Percentiles rank a stretch among this genome's conserved stretches.
These are phyloP conservation scores for Epichloe amarillans DNA, from an alignment of 2,329 filamentous ascomycete genomes.

Conservation along the genomic window DNA sequence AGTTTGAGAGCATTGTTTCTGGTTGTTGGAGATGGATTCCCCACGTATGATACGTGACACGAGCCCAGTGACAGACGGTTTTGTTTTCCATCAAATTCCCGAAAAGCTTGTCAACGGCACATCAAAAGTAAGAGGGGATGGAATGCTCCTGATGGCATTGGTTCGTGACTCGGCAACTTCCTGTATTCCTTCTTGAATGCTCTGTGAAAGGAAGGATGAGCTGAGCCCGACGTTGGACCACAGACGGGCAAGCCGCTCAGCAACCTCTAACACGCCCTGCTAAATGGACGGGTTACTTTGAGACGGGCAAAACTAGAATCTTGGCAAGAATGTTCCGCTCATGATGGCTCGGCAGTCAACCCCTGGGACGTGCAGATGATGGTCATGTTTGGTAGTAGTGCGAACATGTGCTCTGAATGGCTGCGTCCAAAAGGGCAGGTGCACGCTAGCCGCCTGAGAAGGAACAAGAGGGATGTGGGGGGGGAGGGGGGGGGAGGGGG, in stretches of 20 bases:
- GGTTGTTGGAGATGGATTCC: background rate
- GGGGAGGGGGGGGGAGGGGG: no score
- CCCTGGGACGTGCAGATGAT: background rate
- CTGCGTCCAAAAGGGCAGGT: background rate
- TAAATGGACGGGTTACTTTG: no score
- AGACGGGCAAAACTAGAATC: no score
- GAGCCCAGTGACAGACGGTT: background rate
- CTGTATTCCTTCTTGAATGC: background rate
- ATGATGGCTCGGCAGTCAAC: background rate
- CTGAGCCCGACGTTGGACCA: background rate
- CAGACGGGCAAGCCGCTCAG: background rate
- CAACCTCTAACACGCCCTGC: no score
- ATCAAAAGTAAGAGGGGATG: no score
- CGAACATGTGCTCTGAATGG: background rate
- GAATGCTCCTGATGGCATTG: no score
- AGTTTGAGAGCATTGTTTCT: background rate
- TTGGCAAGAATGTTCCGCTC: background rate
- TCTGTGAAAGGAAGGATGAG: background rate
- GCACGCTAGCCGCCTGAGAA: background rate
- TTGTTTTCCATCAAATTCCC: no score
- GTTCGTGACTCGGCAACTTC: no score
- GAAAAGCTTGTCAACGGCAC: no score
- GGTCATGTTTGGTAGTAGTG: background rate
- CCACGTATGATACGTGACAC: background rate
- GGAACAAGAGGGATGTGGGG: no score